These are phyloP conservation scores for Cyclotella sp. DNA, from an alignment of 108 stramenopile genomes.

Conservation along the genomic window DNA sequence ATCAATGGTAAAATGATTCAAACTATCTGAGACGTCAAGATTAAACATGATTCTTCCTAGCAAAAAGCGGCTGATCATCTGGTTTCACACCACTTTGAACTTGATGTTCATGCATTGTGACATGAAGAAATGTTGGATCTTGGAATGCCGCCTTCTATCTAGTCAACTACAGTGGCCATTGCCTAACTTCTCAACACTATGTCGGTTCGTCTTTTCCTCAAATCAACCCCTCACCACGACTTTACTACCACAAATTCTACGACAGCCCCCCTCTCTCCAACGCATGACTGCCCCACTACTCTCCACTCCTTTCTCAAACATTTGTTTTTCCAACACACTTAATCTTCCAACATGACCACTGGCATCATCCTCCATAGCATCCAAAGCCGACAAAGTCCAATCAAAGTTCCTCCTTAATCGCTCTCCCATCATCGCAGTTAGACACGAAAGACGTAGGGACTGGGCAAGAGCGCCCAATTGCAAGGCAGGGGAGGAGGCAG, in stretches of 20 bases:
- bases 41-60: too few species aligned
- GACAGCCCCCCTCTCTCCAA: conserved; percentile 61
- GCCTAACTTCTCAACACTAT: too few species aligned
- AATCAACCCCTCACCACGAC: conserved; percentile 28
- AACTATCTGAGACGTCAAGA: too few species aligned
- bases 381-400: conserved; percentile 60
- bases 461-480: conserved; percentile 50
- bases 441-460: conserved; percentile 42
- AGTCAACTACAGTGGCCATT: not conserved
- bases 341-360: conserved; percentile 46
- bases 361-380: conserved; percentile 67
- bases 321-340: conserved; percentile 59
- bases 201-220: not conserved
- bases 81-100: too few species aligned
- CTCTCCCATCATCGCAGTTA: conserved; percentile 62
- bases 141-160: too few species aligned
- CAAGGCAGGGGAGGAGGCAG: conserved; percentile 45
- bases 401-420: conserved; percentile 66
- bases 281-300: conserved; percentile 49
- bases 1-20: too few species aligned
- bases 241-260: conserved; percentile 41
- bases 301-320: conserved; percentile 59
- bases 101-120: too few species aligned
- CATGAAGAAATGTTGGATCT: too few species aligned
- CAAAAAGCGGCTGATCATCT: too few species aligned